phyloP scores from a whole-genome alignment of 208 protist species.

The Wallacemonas sp. region DNA sequence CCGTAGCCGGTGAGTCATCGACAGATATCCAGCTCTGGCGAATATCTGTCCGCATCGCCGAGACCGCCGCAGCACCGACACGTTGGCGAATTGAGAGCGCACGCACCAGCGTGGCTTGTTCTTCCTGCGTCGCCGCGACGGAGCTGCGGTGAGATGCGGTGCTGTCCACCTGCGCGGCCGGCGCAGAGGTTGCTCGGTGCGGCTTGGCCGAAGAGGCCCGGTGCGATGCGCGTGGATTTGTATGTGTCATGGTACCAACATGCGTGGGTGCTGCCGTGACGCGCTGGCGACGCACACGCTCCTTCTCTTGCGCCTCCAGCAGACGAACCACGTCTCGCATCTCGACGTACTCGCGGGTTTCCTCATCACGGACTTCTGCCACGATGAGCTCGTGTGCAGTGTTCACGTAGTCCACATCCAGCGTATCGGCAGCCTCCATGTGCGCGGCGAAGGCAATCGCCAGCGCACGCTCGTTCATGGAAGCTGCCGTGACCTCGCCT shows the following conservation, averaged over 20 bases:
- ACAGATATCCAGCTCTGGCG: background rate
- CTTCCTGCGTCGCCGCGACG: background rate
- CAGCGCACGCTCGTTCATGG: constrained; percentile 1
- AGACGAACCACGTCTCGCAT: constrained; percentile 15
- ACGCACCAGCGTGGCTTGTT: constrained; percentile 10
- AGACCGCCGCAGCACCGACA: background rate
- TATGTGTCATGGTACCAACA: background rate
- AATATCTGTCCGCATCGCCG: background rate
- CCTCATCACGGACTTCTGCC: constrained; percentile 6
- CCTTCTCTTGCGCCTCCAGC: constrained; percentile 6
- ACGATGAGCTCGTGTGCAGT: constrained; percentile 18
- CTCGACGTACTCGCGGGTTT: constrained; percentile 13
- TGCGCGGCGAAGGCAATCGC: background rate
- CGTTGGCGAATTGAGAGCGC: constrained; percentile 9
- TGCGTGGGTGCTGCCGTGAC: background rate
- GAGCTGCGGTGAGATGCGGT: too few relatives aligned
- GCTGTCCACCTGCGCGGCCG: too few relatives aligned
- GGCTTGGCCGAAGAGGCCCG: too few relatives aligned
- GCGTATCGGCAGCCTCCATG: constrained; percentile 12
- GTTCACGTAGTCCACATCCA: constrained; percentile 25
- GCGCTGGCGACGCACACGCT: background rate
- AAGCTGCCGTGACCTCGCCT: background rate
- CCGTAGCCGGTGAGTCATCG: background rate
- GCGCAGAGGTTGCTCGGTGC: too few relatives aligned
- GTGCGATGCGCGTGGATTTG: too few relatives aligned